phyloP scores from a whole-genome alignment of 1,284 basidiomycete species.

The Anthracocystis panici-leucophaei region DNA sequence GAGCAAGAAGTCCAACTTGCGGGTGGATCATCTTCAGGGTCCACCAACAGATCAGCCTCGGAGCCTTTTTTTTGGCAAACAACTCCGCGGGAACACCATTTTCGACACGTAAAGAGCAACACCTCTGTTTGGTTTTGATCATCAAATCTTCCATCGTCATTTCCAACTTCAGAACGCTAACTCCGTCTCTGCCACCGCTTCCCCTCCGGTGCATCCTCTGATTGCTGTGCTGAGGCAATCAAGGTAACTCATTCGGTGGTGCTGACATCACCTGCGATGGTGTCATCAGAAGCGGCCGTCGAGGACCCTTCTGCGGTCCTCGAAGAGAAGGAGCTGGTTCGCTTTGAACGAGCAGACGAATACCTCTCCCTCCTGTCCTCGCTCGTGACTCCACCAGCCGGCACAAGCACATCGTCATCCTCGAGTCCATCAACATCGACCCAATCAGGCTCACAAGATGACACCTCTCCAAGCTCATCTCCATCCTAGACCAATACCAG shows the following conservation, averaged over 20 bases:
- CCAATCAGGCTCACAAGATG: not conserved
- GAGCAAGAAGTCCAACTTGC: not conserved
- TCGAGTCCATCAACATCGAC: not conserved
- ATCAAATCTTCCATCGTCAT: not conserved
- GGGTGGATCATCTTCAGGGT: constrained; percentile 8
- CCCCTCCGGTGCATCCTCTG: not conserved
- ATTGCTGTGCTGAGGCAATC: too few relatives aligned
- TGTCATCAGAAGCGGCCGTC: constrained; percentile 6
- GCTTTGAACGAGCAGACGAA: constrained; percentile 49
- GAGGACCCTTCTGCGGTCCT: constrained; percentile 17
- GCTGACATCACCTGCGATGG: constrained; percentile 13
- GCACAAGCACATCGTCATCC: not conserved
- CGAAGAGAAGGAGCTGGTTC: constrained; percentile 54
- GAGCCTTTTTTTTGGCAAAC: constrained; percentile 10
- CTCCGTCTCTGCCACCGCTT: not conserved
- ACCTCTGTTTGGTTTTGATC: not conserved
- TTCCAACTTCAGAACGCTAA: not conserved
- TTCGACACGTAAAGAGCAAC: constrained; percentile 17
- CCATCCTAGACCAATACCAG: constrained; percentile 82
- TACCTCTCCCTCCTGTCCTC: constrained; percentile 39
- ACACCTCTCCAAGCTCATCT: constrained; percentile 14
- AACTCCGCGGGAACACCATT: constrained; percentile 25
- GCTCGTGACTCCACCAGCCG: constrained; percentile 12
- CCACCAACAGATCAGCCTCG: constrained; percentile 14
- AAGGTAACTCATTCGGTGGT: not conserved